A percentile compares a stretch with the other conserved stretches of the same genome.
Conservation (phyloP, 139 green algal genomes). For the Chara braunii region DNA sequence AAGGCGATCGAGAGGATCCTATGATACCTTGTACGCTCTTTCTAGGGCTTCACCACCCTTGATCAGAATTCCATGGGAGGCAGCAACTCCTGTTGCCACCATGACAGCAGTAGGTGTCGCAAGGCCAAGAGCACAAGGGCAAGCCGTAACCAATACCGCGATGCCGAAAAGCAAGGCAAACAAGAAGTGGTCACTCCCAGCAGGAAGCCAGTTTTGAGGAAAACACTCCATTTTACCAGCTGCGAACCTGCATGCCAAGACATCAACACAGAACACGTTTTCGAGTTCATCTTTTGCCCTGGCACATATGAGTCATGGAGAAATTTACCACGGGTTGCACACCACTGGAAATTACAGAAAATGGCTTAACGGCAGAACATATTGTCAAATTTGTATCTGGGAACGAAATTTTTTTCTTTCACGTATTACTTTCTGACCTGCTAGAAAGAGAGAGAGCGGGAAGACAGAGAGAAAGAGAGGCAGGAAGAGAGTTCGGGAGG, state of each 20-base stretch:
- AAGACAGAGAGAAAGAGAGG: too few species aligned
- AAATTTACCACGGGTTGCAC: too few species aligned
- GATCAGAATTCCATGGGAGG: conserved; percentile 81
- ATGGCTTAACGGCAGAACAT: too few species aligned
- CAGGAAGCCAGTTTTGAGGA: conserved; percentile 66
- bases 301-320: too few species aligned
- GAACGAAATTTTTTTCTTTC: too few species aligned
- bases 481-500: too few species aligned
- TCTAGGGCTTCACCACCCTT: conserved; percentile 81
- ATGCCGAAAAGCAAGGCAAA: conserved; percentile 93
- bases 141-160: conserved; percentile 92
- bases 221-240: conserved; percentile 46
- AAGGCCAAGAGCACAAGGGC: conserved; percentile 85
- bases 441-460: too few species aligned
- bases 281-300: too few species aligned
- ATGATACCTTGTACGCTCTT: conserved; percentile 47
- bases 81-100: conserved; percentile 86
- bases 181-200: conserved; percentile 65
- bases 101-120: conserved; percentile 97
- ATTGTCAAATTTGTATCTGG: too few species aligned
- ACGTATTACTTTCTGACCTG: too few species aligned
- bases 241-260: conserved; percentile 52
- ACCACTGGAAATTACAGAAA: too few species aligned
- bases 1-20: not conserved
- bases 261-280: too few species aligned